Conservation (phyloP, 2,329 filamentous ascomycete species). For the Hypomyces rosellus region DNA sequence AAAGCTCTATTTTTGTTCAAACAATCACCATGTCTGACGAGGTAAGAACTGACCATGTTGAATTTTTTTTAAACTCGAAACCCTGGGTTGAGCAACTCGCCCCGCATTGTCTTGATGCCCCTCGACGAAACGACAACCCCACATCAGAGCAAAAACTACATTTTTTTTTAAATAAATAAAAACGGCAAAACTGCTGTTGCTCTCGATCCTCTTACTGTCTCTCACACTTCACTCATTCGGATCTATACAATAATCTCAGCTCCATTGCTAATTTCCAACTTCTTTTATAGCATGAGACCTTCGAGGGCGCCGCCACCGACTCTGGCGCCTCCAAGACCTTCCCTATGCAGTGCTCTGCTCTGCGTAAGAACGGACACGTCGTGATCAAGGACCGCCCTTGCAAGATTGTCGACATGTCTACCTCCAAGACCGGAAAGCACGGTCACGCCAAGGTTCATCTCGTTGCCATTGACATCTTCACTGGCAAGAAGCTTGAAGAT, state of each 20-base stretch:
- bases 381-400: constrained; percentile 98
- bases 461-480: constrained; percentile 98
- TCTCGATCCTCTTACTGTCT: background rate
- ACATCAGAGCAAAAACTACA: constrained; percentile 8
- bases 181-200: background rate
- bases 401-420: constrained; percentile 99
- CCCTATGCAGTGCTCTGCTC: constrained; percentile 99
- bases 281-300: constrained; percentile 57
- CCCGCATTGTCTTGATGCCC: constrained; percentile 41
- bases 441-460: constrained; percentile 99
- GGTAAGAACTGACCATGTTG: constrained; percentile 34
- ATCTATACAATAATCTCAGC: no score
- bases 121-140: constrained; percentile 22
- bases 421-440: constrained; percentile 99
- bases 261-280: constrained; percentile 12
- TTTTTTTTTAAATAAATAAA: no score
- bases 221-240: background rate
- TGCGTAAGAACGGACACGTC: constrained; percentile 99
- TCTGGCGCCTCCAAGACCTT: constrained; percentile 91
- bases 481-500: constrained; percentile 98
- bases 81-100: constrained; percentile 33
- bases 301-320: constrained; percentile 81
- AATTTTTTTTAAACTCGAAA: constrained; percentile 10
- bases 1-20: constrained; percentile 32
- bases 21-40: constrained; percentile 54